Percentiles rank a stretch among this genome's conserved stretches.
Evolutionary conservation across 345 rosid genomes (phyloP).

Genomic region (Euphorbia tirucalli): DNA sequence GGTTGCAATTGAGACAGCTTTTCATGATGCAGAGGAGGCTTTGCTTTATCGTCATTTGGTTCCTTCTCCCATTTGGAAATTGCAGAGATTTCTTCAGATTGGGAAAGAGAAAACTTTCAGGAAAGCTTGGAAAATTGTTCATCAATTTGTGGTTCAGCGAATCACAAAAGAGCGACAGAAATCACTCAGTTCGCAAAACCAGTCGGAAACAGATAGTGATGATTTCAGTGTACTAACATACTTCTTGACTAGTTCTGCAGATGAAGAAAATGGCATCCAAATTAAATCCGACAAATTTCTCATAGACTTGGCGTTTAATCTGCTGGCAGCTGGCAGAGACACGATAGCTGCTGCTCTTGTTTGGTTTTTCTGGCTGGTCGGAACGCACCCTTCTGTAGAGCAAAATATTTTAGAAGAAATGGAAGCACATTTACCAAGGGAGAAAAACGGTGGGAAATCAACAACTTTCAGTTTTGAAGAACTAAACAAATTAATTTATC

Average conservation of each 20-base stretch:
- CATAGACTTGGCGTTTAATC: conserved; percentile 22
- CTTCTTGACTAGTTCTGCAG: conserved; percentile 8
- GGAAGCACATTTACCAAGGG: not conserved
- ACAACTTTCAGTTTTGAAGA: not conserved
- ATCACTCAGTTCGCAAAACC: not conserved
- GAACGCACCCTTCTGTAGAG: conserved; percentile 29
- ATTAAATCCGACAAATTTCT: conserved; percentile 17
- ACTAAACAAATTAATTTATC: conserved; percentile 14
- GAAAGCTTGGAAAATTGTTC: not conserved
- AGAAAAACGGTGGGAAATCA: not conserved
- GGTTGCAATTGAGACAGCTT: conserved; percentile 11
- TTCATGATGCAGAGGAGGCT: conserved; percentile 10
- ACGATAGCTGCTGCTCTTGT: conserved; percentile 26
- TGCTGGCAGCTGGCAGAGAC: conserved; percentile 38
- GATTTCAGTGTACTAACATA: conserved; percentile 17
- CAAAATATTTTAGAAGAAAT: conserved; percentile 30
- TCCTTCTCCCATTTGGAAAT: conserved; percentile 19
- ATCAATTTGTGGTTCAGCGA: not conserved
- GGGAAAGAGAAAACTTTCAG: conserved; percentile 24
- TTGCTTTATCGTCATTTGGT: conserved; percentile 4
- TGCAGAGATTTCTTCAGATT: conserved; percentile 19
- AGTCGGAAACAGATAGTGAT: not conserved
- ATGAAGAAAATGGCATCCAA: not conserved
- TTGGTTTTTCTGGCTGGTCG: conserved; percentile 42
- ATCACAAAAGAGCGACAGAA: conserved; percentile 13